Evolutionary conservation across 441 rosid genomes (phyloP), one percentile per base, ranked within the genome.

Genomic region (Euphorbia celastroides): DNA sequence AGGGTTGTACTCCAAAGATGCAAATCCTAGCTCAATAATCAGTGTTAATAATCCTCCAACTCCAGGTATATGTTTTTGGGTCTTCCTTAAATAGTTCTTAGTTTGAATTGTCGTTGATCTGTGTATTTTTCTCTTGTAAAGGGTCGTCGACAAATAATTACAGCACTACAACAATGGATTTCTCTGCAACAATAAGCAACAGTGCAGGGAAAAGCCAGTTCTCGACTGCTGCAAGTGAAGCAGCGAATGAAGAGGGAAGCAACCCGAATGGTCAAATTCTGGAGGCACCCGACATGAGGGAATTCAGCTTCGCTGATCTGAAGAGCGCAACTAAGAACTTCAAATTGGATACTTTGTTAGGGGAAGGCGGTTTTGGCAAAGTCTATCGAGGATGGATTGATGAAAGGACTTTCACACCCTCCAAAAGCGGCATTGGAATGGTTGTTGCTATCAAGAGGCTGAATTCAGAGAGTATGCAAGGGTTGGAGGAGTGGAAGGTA

Each of bases 401-500:
- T 50, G 90, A 90, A 50, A 87, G 80, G 75, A 90, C 77, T 5
- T 77, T 67, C 22, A 70, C 66, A 0, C 67, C 92, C n/a, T n/a
- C n/a, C n/a, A n/a, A n/a, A n/a, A n/a, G n/a, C n/a, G n/a, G n/a
- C n/a, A n/a, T n/a, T n/a, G n/a, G n/a, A n/a, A n/a, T n/a, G n/a
- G n/a, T n/a, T n/a, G n/a, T n/a, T n/a, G n/a, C n/a, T n/a, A n/a
- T n/a, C n/a, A n/a, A n/a, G n/a, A n/a, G n/a, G n/a, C n/a, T n/a
- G n/a, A n/a, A n/a, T n/a, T n/a, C n/a, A 10, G 97, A 88, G 79
- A 88, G 96, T 75, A 56, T 70, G 71, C 97, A 93, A 79, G 98
- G 98, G n/a, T 81, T 82, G 16, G 84, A 78, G 56, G 97, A 90
- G 71, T 93, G 98, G 97, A 86, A 87, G 95, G 98, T 93, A 68